phyloP scores from a whole-genome alignment of 257 asterid genomes.

The Nyctanthes arbortristis region DNA sequence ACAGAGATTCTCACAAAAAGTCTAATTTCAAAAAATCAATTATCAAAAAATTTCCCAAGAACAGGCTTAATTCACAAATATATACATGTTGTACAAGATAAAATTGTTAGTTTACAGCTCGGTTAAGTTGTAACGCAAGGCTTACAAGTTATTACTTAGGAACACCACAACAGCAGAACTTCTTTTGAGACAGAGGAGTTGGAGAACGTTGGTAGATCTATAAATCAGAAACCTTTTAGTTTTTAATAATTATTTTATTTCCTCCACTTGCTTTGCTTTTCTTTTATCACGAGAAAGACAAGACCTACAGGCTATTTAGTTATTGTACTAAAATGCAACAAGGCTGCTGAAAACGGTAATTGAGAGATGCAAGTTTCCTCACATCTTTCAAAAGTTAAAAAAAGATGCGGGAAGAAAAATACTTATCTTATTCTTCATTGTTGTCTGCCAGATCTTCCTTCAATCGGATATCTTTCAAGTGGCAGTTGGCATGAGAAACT shows the following conservation, averaged over 20 bases:
- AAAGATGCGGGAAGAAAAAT: too few relatives aligned
- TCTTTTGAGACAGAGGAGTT: not conserved
- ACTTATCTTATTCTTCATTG: slow-evolving; percentile 4
- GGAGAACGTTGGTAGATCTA: not conserved
- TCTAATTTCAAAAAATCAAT: too few relatives aligned
- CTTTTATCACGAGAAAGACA: not conserved
- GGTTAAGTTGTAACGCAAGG: too few relatives aligned
- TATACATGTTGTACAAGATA: too few relatives aligned
- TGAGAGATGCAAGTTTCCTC: too few relatives aligned
- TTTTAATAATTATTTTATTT: not conserved
- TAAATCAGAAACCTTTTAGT: not conserved
- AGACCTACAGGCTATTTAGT: not conserved
- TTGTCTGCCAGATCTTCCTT: slow-evolving; percentile 62
- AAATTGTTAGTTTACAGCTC: too few relatives aligned
- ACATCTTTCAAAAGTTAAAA: too few relatives aligned
- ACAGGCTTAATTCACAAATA: too few relatives aligned
- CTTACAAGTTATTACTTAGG: too few relatives aligned
- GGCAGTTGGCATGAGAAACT: slow-evolving; percentile 80
- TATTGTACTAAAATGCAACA: not conserved
- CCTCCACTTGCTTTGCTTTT: not conserved
- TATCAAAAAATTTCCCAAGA: too few relatives aligned
- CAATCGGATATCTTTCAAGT: slow-evolving; percentile 87
- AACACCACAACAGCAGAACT: not conserved
- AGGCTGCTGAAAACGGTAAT: not conserved
- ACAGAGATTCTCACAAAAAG: too few relatives aligned